Evolutionary conservation across 1,284 basidiomycete genomes (phyloP), one percentile per base, ranked within the genome.

Genomic region (Marasmius tenuissimus): DNA sequence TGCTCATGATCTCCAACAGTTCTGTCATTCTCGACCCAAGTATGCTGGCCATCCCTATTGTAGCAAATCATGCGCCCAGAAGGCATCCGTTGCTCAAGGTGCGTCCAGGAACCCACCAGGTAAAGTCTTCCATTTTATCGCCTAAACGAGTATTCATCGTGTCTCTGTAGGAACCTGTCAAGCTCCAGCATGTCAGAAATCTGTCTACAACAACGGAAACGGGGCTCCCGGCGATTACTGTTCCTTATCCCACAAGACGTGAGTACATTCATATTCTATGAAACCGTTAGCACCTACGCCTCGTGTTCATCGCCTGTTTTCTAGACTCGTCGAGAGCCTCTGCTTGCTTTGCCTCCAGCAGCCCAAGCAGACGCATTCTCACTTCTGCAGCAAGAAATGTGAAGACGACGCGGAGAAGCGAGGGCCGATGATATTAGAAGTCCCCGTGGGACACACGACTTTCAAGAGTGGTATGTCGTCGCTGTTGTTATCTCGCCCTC

Each of bases 311-410:
- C 65, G 45, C 16, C 49, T 47, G 34, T 49, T 16, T 37, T 35
- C 12, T 57, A 82, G 80, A 5, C 68, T 81, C 34, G 76, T 71
- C 56, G 83, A 83, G 70, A 82, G 76, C 22, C 73, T 83, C 33
- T 88, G 86, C 67, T 67, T 88, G 39, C 75, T 84, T 73, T 88
- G 86, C 68, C 76, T 81, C 20, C 79, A 81, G 65, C 75, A 76
- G 10, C 76, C 78, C n/a, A 87, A 85, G 68, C 79, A 80, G 68
- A 69, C 75, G 3, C 80, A 81, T 57, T 81, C 80, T 5, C 81
- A 87, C 65, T 89, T 88, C 68, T 89, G 87, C 66, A 69, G 81
- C 58, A 76, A 80, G 67, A 70, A 75, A 1, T 89, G 86, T 66
- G 74, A 75, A 55, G 78, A 82, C 20, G 78, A 81, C 63, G 85